phyloP scores from a whole-genome alignment of 768 basidiomycete genomes.

The Amyloporia xantha region DNA sequence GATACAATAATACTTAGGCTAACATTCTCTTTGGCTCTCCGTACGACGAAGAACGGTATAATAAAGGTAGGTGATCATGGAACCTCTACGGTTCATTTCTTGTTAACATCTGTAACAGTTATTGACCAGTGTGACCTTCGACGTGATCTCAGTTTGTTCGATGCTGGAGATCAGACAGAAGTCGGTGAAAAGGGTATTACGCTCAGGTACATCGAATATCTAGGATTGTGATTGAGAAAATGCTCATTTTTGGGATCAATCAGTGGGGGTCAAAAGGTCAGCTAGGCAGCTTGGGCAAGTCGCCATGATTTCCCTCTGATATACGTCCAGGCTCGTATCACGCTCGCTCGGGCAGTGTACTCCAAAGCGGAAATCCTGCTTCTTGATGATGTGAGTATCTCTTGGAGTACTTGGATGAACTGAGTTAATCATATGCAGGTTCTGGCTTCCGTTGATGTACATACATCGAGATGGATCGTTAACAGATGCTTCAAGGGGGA shows the following conservation, averaged over 20 bases:
- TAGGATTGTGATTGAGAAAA: neutral
- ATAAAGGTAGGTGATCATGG: slow-evolving; percentile 24
- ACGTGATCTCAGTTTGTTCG: slow-evolving; percentile 27
- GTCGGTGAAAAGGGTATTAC: slow-evolving; percentile 40
- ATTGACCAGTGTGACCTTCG: slow-evolving; percentile 30
- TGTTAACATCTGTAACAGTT: slow-evolving; percentile 19
- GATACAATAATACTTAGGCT: slow-evolving; percentile 47
- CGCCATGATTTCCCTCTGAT: neutral
- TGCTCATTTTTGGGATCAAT: neutral
- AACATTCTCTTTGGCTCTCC: slow-evolving; percentile 46
- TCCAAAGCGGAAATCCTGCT: slow-evolving; percentile 53
- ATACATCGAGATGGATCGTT: slow-evolving; percentile 45
- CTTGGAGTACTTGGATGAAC: neutral
- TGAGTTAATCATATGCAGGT: slow-evolving; percentile 15
- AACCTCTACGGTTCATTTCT: neutral
- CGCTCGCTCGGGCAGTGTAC: slow-evolving; percentile 50
- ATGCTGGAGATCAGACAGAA: slow-evolving; percentile 30
- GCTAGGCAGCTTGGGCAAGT: no score
- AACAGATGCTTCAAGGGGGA: slow-evolving; percentile 41
- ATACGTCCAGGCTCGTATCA: slow-evolving; percentile 26
- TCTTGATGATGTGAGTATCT: slow-evolving; percentile 62
- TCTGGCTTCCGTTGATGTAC: slow-evolving; percentile 43
- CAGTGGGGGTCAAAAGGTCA: slow-evolving; percentile 44
- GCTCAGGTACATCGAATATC: slow-evolving; percentile 14
- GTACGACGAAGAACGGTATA: slow-evolving; percentile 40